phyloP scores from a whole-genome alignment of 768 basidiomycete genomes.

The Mycena haematopus region DNA sequence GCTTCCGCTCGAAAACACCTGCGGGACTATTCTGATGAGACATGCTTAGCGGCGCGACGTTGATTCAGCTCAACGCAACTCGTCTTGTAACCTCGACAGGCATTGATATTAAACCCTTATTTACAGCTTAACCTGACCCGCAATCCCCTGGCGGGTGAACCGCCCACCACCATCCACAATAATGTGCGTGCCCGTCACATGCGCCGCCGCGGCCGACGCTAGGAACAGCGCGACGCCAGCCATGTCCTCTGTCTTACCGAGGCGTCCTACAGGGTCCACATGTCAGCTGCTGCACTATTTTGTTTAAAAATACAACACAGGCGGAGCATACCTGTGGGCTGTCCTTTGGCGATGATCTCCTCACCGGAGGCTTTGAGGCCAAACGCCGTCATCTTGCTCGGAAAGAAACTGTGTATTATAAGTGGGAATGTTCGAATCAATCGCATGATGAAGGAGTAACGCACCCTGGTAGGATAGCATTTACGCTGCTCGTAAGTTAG shows the following conservation, averaged over 20 bases:
- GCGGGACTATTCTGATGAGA: too few relatives aligned
- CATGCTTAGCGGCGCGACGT: too few relatives aligned
- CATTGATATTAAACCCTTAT: background rate
- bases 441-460: background rate
- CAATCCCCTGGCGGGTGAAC: constrained; percentile 17
- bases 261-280: constrained; percentile 56
- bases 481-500: constrained; percentile 14
- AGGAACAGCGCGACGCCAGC: constrained; percentile 69
- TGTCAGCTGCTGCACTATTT: constrained; percentile 35
- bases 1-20: too few relatives aligned
- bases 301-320: background rate
- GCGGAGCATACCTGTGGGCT: constrained; percentile 19
- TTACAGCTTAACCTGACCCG: constrained; percentile 29
- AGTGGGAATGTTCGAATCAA: background rate
- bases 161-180: constrained; percentile 62
- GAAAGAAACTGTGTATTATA: constrained; percentile 35
- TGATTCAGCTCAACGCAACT: too few relatives aligned
- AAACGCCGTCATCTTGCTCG: constrained; percentile 45
- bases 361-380: constrained; percentile 26
- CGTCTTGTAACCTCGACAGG: too few relatives aligned
- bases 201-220: constrained; percentile 63
- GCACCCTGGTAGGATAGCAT: constrained; percentile 30
- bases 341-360: constrained; percentile 21
- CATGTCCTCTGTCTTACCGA: constrained; percentile 70
- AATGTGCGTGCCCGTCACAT: constrained; percentile 69